Conservation (phyloP, 2,329 filamentous ascomycete species). For the Hymenoscyphus salicellus region DNA sequence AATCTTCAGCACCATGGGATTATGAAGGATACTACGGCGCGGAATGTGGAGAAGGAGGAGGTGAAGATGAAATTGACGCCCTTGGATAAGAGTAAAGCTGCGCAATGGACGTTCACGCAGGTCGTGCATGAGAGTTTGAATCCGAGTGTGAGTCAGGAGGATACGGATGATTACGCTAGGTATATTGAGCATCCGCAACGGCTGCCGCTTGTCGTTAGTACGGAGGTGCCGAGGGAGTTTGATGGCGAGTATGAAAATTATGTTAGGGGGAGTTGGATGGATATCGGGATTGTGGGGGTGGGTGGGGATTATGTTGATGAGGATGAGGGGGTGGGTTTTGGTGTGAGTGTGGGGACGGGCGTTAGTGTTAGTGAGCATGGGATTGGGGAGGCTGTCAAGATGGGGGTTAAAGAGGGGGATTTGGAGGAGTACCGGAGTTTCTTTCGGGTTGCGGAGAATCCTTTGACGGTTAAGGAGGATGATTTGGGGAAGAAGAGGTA, state of each 20-base stretch:
- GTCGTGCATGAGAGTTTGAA: constrained; percentile 83
- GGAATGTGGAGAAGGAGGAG: constrained; percentile 21
- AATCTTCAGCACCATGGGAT: constrained; percentile 44
- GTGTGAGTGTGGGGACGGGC: constrained; percentile 5
- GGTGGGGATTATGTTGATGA: constrained; percentile 6
- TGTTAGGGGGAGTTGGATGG: constrained; percentile 63
- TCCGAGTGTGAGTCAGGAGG: constrained; percentile 71
- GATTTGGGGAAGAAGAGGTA: constrained; percentile 91
- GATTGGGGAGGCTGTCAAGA: constrained; percentile 19
- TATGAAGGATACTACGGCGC: constrained; percentile 49
- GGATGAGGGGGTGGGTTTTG: constrained; percentile 6
- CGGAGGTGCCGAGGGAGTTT: constrained; percentile 59
- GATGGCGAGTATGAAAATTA: constrained; percentile 77
- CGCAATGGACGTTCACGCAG: constrained; percentile 85
- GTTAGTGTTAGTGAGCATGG: background rate
- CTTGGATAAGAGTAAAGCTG: constrained; percentile 74
- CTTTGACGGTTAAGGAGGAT: constrained; percentile 81
- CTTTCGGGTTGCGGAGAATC: constrained; percentile 73
- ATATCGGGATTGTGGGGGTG: constrained; percentile 40
- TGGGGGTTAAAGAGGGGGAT: constrained; percentile 45
- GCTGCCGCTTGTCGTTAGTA: constrained; percentile 76
- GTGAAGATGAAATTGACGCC: constrained; percentile 53
- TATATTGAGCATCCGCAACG: constrained; percentile 89
- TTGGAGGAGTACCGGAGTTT: constrained; percentile 73
- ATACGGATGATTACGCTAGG: constrained; percentile 80